Base-by-base conservation (phyloP, 768 basidiomycete genomes). In the Lentinula edodes region DNA sequence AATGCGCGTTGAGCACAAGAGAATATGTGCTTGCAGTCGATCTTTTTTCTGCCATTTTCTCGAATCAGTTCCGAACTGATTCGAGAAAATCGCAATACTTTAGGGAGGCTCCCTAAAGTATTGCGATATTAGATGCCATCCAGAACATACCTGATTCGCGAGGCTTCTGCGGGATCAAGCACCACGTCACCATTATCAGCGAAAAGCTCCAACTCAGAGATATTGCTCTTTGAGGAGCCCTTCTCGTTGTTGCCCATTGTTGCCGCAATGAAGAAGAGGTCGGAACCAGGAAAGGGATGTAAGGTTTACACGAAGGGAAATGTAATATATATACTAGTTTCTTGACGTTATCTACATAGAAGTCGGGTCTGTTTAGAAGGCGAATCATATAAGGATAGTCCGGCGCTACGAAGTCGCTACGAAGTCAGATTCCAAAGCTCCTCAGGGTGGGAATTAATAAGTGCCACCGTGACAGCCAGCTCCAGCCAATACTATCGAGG, bases 1-100 rank as follows among this genome's bases (percentile, higher is more conserved):
- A 70, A 88, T 87, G 77, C 64, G 85, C 88, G 87, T 89, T 90
- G 67, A 90, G 71, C 23, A 87, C 88, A 38, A 90, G 69, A 28
- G 90, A 83, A 69, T 88, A 82, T 8, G n/a, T 8, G 20, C 45
- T 10, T 6, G 62, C 72, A 71, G 71, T 89, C 88, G 46, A 90
- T 88, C 71, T 90, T 89, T 67, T 71, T 77, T 63, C 82, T 79
- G 46, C 6, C 43, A 48, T 4, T 43, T 18, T 16, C 28, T 28
- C 20, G 15, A 48, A 18, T 20, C 20, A 8, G 12, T 36, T 2
- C n/a, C n/a, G n/a, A n/a, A n/a, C n/a, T n/a, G n/a, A n/a, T n/a
- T n/a, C n/a, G n/a, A n/a, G n/a, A n/a, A n/a, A n/a, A n/a, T n/a
- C n/a, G n/a, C n/a, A n/a, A n/a, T n/a, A n/a, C n/a, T n/a, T n/a